Conservation (phyloP, 2,329 filamentous ascomycete species). For the Alternaria metachromatica region DNA sequence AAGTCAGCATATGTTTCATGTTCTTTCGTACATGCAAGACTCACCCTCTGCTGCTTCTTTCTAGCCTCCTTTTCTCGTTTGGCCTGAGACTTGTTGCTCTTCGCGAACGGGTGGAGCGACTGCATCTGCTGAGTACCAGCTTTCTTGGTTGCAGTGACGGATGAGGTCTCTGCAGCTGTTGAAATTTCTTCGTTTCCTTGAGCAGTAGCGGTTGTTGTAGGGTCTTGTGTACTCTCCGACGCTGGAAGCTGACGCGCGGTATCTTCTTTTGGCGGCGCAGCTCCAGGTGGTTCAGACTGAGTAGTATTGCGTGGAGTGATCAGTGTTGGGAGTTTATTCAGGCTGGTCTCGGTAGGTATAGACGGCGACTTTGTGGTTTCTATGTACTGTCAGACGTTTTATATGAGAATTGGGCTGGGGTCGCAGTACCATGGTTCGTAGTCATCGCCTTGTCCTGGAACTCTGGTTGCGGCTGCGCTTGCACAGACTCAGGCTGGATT, state of each 20-base stretch:
- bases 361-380: background rate
- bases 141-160: conserved; percentile 23
- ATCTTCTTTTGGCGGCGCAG: background rate
- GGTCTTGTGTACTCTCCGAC: background rate
- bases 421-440: conserved; percentile 9
- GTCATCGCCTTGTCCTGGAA: background rate
- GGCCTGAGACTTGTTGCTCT: conserved; percentile 33
- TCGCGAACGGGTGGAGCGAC: conserved; percentile 40
- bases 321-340: background rate
- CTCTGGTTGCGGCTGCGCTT: conserved; percentile 3
- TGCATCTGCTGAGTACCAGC: conserved; percentile 34
- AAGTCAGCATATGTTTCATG: background rate
- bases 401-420: background rate
- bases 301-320: background rate
- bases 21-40: background rate
- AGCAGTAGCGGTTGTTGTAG: background rate
- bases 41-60: conserved; percentile 42
- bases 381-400: background rate
- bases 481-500: conserved; percentile 18
- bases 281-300: background rate
- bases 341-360: background rate
- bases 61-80: conserved; percentile 46
- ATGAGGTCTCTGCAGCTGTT: background rate
- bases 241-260: background rate
- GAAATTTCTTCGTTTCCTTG: background rate